Conservation (phyloP, 345 rosid genomes). For the Lepidium aucheri region DNA sequence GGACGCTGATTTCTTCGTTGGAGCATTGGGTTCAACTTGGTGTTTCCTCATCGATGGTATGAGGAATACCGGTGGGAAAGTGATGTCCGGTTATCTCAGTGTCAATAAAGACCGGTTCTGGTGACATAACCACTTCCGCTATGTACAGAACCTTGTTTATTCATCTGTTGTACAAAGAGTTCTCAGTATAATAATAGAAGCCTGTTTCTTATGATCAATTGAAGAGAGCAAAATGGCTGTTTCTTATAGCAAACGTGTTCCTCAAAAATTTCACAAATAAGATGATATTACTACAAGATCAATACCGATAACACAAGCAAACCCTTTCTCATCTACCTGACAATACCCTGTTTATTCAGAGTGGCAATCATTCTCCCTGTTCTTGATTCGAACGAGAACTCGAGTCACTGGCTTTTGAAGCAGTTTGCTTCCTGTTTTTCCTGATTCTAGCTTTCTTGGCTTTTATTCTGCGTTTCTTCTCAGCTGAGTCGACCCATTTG, state of each 20-base stretch:
- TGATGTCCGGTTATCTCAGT: conserved; percentile 85
- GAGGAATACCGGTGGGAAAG: conserved; percentile 96
- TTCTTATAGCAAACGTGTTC: conserved; percentile 4
- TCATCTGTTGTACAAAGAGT: conserved; percentile 8
- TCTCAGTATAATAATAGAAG: conserved; percentile 1
- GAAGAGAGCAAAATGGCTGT: conserved; percentile 5
- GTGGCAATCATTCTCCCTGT: conserved; percentile 32
- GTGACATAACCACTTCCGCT: conserved; percentile 30
- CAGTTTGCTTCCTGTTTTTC: conserved; percentile 48
- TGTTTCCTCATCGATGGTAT: conserved; percentile 91
- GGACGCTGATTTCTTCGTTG: conserved; percentile 79
- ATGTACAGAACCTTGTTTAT: conserved; percentile 9
- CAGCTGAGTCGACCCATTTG: conserved; percentile 86
- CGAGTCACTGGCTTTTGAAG: conserved; percentile 32
- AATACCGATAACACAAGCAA: conserved; percentile 9
- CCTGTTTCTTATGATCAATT: not conserved
- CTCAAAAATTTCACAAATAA: conserved; percentile 20
- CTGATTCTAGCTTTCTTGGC: conserved; percentile 86
- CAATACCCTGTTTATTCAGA: not conserved
- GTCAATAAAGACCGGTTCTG: conserved; percentile 94
- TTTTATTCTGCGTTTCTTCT: conserved; percentile 86
- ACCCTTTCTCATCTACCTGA: conserved; percentile 13
- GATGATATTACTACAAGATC: conserved; percentile 1
- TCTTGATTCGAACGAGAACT: conserved; percentile 33
- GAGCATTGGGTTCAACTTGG: conserved; percentile 98